Evolutionary conservation across 495 filamentous ascomycete genomes (phyloP).

Genomic region (Aspergillus egyptiacus): DNA sequence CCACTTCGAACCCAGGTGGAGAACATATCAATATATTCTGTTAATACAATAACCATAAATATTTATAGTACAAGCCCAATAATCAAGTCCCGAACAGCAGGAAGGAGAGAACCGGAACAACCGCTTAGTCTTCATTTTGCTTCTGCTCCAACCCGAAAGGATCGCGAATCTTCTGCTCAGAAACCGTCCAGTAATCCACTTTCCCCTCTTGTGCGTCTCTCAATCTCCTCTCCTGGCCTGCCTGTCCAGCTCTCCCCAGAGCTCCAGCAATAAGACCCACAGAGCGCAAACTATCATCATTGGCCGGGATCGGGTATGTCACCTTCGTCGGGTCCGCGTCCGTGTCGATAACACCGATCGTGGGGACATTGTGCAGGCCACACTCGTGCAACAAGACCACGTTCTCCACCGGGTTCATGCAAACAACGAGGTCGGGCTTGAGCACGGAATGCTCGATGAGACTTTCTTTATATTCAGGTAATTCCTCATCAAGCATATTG

Average conservation of each 20-base stretch:
- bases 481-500: slow-evolving; percentile 59
- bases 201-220: slow-evolving; percentile 44
- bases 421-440: slow-evolving; percentile 87
- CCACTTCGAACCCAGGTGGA: too few relatives aligned
- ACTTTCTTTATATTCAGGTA: slow-evolving; percentile 59
- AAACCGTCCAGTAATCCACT: background rate
- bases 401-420: slow-evolving; percentile 89
- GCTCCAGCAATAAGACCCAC: slow-evolving; percentile 77
- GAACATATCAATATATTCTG: background rate
- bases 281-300: slow-evolving; percentile 88
- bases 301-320: slow-evolving; percentile 94
- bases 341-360: slow-evolving; percentile 91
- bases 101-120: slow-evolving; percentile 8
- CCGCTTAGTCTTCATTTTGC: background rate
- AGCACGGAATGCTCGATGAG: slow-evolving; percentile 56
- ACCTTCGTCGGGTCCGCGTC: slow-evolving; percentile 89
- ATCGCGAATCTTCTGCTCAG: background rate
- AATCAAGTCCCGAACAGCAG: slow-evolving; percentile 18
- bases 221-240: slow-evolving; percentile 61
- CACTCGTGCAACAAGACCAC: slow-evolving; percentile 86
- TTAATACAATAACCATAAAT: slow-evolving; percentile 17
- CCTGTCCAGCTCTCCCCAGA: slow-evolving; percentile 76
- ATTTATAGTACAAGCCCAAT: slow-evolving; percentile 30
- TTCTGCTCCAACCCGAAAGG: background rate
- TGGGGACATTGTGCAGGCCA: slow-evolving; percentile 79